phyloP scores from a whole-genome alignment of 306 rosid species.

The Lupinus albus region DNA sequence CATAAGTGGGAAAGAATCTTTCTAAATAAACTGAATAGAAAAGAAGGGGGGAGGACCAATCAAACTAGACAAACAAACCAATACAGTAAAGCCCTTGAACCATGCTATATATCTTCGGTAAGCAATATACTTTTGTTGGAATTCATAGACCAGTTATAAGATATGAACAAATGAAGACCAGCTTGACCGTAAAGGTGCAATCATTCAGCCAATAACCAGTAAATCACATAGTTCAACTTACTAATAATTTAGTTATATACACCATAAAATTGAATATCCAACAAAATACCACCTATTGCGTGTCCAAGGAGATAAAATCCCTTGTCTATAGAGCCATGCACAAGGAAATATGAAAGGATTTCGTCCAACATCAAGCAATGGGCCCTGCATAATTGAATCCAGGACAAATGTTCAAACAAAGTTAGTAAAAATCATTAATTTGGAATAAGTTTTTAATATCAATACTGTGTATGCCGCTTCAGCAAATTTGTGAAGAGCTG shows the following conservation, averaged over 20 bases:
- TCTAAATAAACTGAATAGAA: constrained; percentile 17
- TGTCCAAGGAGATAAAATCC: constrained; percentile 80
- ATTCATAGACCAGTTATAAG: constrained; percentile 12
- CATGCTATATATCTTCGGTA: constrained; percentile 21
- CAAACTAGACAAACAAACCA: constrained; percentile 23
- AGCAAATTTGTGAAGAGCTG: constrained; percentile 80
- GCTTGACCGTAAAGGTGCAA: constrained; percentile 16
- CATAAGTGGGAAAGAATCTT: constrained; percentile 15
- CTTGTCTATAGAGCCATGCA: constrained; percentile 88
- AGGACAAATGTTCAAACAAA: constrained; percentile 28
- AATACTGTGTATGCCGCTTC: constrained; percentile 96
- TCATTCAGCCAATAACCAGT: constrained; percentile 6
- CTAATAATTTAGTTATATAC: constrained; percentile 29
- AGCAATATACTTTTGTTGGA: neutral
- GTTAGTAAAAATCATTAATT: constrained; percentile 11
- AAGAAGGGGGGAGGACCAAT: constrained; percentile 24
- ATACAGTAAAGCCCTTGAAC: constrained; percentile 22
- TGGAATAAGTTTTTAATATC: constrained; percentile 13
- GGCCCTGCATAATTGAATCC: constrained; percentile 70
- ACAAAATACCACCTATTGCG: constrained; percentile 70
- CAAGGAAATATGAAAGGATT: constrained; percentile 79
- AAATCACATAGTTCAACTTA: neutral
- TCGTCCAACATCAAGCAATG: constrained; percentile 89
- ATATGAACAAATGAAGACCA: constrained; percentile 1
- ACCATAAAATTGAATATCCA: constrained; percentile 45